phyloP scores from a whole-genome alignment of 805 yeast genomes.

The Saccharomycopsis olivae region DNA sequence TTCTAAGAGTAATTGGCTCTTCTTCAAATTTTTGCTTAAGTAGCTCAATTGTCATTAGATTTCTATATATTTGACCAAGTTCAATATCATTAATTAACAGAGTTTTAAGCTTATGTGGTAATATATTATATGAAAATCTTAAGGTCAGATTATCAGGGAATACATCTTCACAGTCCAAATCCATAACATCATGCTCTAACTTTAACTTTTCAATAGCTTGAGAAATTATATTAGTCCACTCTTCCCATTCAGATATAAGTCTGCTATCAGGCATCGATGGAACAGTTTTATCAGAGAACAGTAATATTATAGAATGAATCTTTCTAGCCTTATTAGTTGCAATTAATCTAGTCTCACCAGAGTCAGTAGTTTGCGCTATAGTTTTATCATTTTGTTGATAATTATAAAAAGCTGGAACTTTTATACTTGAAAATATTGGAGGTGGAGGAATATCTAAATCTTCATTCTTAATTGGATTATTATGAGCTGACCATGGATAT shows the following conservation, averaged over 20 bases:
- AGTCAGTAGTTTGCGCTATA: slow-evolving; percentile 37
- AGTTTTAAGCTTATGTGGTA: background rate
- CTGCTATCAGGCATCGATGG: background rate
- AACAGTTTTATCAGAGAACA: background rate
- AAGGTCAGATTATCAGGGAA: background rate
- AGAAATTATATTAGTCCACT: background rate
- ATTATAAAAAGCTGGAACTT: slow-evolving; percentile 67
- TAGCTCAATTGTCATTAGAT: slow-evolving; percentile 11
- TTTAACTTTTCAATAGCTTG: background rate
- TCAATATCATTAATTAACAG: background rate
- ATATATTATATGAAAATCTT: background rate
- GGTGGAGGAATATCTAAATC: slow-evolving; percentile 73
- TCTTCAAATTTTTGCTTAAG: slow-evolving; percentile 41
- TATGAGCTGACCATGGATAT: slow-evolving; percentile 17
- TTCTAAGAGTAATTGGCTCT: slow-evolving; percentile 81
- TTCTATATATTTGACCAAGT: background rate
- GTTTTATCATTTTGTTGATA: slow-evolving; percentile 65
- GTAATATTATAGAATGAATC: slow-evolving; percentile 38
- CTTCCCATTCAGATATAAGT: slow-evolving; percentile 1
- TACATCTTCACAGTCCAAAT: background rate
- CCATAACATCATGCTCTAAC: background rate
- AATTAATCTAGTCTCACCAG: slow-evolving; percentile 39
- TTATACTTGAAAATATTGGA: slow-evolving; percentile 66
- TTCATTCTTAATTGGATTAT: slow-evolving; percentile 15
- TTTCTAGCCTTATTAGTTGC: slow-evolving; percentile 35